phyloP scores from a whole-genome alignment of 2,329 filamentous ascomycete genomes.

The Aspergillus felis region DNA sequence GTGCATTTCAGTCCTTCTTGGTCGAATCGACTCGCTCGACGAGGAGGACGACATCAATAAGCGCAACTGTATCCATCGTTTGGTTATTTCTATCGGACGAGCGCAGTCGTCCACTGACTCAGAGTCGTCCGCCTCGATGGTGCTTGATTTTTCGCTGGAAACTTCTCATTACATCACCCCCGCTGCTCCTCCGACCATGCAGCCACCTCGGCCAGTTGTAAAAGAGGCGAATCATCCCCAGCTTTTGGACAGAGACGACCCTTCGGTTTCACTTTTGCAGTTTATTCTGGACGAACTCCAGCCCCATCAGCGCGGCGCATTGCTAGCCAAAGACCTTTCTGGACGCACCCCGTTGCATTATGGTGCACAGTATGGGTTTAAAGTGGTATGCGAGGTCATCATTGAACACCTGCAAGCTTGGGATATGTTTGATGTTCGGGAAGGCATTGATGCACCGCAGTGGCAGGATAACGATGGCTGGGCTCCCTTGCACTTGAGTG shows the following conservation, averaged over 20 bases:
- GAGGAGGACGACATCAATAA: constrained; percentile 91
- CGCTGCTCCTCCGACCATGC: constrained; percentile 62
- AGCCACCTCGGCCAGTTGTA: constrained; percentile 59
- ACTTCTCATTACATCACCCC: constrained; percentile 74
- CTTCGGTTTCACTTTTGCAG: constrained; percentile 65
- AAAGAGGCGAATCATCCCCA: constrained; percentile 62
- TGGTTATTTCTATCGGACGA: constrained; percentile 88
- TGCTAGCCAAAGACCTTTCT: constrained; percentile 69
- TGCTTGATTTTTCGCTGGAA: constrained; percentile 49
- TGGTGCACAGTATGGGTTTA: constrained; percentile 89
- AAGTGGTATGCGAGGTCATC: constrained; percentile 81
- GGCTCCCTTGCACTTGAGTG: constrained; percentile 85
- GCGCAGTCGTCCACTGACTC: constrained; percentile 56
- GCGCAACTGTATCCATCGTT: constrained; percentile 86
- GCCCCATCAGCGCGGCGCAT: constrained; percentile 61
- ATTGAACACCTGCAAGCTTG: constrained; percentile 87
- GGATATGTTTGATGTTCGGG: constrained; percentile 76
- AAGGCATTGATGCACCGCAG: constrained; percentile 78
- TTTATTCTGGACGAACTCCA: constrained; percentile 65
- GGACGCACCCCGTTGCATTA: constrained; percentile 88
- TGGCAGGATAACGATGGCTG: constrained; percentile 95
- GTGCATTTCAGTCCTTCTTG: constrained; percentile 69
- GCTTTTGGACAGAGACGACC: constrained; percentile 65
- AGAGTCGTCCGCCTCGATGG: constrained; percentile 52
- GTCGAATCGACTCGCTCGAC: constrained; percentile 66